Base-by-base conservation (phyloP, 345 rosid genomes). In the Psidium friedrichsthalianum region DNA sequence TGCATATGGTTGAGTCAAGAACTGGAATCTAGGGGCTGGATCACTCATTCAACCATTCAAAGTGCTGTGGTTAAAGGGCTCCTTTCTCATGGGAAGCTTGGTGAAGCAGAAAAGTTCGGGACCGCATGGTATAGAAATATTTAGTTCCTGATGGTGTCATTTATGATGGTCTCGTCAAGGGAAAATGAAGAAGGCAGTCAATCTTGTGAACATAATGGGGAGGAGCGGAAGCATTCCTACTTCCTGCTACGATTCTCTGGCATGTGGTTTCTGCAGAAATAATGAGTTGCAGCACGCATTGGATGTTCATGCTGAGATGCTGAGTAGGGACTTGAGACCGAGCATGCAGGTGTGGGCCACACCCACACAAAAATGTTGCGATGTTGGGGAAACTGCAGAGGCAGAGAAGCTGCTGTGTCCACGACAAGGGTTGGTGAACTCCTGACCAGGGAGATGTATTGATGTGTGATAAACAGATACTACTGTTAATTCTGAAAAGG, bases 221-320 rank as follows among this genome's bases (percentile, higher is more conserved):
- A 93, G 88, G 86, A 95, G 87, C 57, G 87, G 90, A 69, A 90
- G 86, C 55, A 32, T 87, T 69, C 96, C 96, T 2, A 87, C 86
- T 87, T 56, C 90, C 24, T 92, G 95, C 91, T 96, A 93, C 84
- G 92, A 96, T 88, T 88, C 91, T 88, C 74, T 94, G 29, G 88
- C 92, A 84, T 74, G 47, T 24, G 89, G 94, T 83, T 87, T 93
- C 49, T 90, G 95, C 89, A 86, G 84, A 78, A 49, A 86, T 57
- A 88, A 90, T 78, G 87, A 89, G 51, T 84, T 94, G 84, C 89
- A 88, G 22, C 86, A 86, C 80, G 96, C 98, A 51, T 82, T 93
- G 91, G 91, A 92, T 86, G 90, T 93, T 86, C 95, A 93, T 83
- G 22, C 91, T 8, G 96, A 96, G 92, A 93, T 93, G 95, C 61